phyloP scores from a whole-genome alignment of 2,329 filamentous ascomycete genomes.

The Neophaeococcomyces mojaviensis region DNA sequence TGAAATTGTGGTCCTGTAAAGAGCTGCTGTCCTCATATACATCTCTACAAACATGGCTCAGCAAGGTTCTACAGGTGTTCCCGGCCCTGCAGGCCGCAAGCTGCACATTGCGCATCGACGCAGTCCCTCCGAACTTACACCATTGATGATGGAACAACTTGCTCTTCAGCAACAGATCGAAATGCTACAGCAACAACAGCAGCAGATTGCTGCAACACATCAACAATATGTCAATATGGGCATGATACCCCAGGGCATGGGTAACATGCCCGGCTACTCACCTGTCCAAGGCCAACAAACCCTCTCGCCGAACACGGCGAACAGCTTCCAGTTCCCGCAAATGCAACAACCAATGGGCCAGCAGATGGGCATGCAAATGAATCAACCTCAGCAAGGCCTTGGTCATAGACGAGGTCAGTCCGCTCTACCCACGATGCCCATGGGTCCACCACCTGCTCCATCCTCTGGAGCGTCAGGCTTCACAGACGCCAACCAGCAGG shows the following conservation, averaged over 20 bases:
- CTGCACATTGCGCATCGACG: constrained; percentile 95
- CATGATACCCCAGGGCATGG: constrained; percentile 79
- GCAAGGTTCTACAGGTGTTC: constrained; percentile 48
- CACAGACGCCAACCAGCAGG: constrained; percentile 67
- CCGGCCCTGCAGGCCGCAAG: constrained; percentile 75
- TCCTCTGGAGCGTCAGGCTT: constrained; percentile 83
- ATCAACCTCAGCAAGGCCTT: constrained; percentile 66
- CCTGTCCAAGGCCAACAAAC: constrained; percentile 67
- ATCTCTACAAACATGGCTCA: constrained; percentile 51
- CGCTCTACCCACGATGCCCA: constrained; percentile 82
- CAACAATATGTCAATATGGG: constrained; percentile 98
- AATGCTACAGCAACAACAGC: constrained; percentile 92
- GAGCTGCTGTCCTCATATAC: background rate
- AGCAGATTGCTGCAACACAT: constrained; percentile 92
- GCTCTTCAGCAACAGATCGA: constrained; percentile 98
- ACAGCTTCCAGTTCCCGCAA: constrained; percentile 85
- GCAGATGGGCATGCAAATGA: constrained; percentile 63
- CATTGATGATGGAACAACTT: constrained; percentile 97
- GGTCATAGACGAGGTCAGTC: constrained; percentile 98
- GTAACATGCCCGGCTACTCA: constrained; percentile 63
- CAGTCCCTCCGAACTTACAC: constrained; percentile 94
- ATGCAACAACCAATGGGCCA: constrained; percentile 53
- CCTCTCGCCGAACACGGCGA: constrained; percentile 60
- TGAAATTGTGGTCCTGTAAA: background rate
- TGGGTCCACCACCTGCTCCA: constrained; percentile 86